Conservation (phyloP, 2,329 filamentous ascomycete species). For the Plectosphaerella cucumerina region DNA sequence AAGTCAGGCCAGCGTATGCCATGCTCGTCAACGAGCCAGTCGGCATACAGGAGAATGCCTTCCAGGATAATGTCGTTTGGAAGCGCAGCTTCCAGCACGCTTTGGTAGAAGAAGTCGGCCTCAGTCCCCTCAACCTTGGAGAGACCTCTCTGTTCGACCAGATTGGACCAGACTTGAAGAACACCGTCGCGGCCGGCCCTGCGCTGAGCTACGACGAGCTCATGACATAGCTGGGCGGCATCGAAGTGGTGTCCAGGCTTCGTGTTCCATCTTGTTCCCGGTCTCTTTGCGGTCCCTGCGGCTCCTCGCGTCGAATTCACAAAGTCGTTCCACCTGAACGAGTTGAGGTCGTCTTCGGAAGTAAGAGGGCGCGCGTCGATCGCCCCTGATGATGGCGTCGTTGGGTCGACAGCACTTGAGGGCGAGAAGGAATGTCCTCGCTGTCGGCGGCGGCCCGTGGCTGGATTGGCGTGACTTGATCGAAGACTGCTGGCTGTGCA, state of each 20-base stretch:
- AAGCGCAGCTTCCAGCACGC: slow-evolving; percentile 22
- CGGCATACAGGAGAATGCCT: slow-evolving; percentile 32
- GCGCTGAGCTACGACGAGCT: slow-evolving; percentile 14
- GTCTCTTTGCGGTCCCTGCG: neutral
- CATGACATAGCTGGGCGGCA: slow-evolving; percentile 12
- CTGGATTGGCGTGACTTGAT: too few species aligned
- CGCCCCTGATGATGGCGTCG: neutral
- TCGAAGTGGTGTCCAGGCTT: neutral
- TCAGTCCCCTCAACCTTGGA: slow-evolving; percentile 15
- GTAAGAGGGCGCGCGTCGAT: neutral
- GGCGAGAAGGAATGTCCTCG: too few species aligned
- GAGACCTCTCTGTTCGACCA: slow-evolving; percentile 17
- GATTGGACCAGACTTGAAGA: slow-evolving; percentile 18
- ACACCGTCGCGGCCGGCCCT: slow-evolving; percentile 17
- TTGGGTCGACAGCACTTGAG: neutral
- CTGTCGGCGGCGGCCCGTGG: too few species aligned
- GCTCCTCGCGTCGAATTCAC: neutral
- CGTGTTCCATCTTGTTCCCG: neutral
- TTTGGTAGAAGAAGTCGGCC: slow-evolving; percentile 22
- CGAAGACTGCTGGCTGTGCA: too few species aligned
- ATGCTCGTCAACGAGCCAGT: slow-evolving; percentile 35
- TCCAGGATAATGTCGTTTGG: slow-evolving; percentile 20
- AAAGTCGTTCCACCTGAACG: neutral
- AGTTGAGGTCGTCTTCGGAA: neutral
- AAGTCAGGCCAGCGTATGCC: slow-evolving; percentile 43